Evolutionary conservation across 2,329 filamentous ascomycete species (phyloP), one percentile per base, ranked within the genome.

Genomic region (Fusarium cyanostomum): DNA sequence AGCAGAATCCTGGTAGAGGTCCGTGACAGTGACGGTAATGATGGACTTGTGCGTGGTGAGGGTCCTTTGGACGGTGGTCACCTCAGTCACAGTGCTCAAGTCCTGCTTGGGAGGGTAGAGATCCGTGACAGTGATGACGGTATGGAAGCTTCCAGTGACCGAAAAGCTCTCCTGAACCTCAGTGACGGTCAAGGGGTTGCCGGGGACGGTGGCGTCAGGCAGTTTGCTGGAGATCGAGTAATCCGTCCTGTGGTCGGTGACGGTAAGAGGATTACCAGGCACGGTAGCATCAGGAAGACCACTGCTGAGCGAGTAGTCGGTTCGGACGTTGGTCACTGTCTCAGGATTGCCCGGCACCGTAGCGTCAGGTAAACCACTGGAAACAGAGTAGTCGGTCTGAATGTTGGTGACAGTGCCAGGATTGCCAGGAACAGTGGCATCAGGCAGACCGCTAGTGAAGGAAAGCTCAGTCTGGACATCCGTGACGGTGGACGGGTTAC

Each of bases 121-220:
- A 48, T 77, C 70, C 5, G 74, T 69, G 52, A 77, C 66, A 35
- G 67, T 70, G 26, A 78, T 55, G 35, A 70, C 69, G 6, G 68
- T 72, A 46, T 57, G 54, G 53, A 67, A 55, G 28, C 52, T 52
- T 33, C 52, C 44, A 21, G 57, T 71, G 41, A 62, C 39, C 7
- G 56, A 69, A 41, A 53, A 66, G 39, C 64, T 63, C 9, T 58
- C 59, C 34, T 70, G 56, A 13, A 68, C 46, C 24, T 69, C 51
- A 7, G 73, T 73, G 33, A 75, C 56, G 3, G 76, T 78, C 6
- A 62, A 67, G 2, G 74, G 70, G 26, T 67, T 63, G 6, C 71
- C 73, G 6, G 74, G 66, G n/a, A 77, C 65, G 16, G 75, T 77
- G 21, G 68, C 74, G 51, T 75, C 73, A 2, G 73, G 72, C 3